Percentiles rank a stretch among this genome's conserved stretches.
Conservation (phyloP, 257 asterid genomes). For the Marsdenia floribunda region DNA sequence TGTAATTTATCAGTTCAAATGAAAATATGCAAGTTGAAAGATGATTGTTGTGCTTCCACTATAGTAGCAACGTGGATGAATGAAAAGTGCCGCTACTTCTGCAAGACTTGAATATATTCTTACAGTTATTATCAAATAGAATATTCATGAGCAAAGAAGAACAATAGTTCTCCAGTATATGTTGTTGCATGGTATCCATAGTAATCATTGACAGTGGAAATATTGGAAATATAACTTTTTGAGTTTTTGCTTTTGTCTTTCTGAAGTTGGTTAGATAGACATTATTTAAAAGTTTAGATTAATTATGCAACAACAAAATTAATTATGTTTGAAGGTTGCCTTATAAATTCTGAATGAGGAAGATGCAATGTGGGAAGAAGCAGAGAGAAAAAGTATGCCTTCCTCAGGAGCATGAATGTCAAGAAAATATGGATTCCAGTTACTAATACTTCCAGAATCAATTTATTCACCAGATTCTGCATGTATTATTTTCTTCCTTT, state of each 20-base stretch:
- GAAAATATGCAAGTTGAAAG: background rate
- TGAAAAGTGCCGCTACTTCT: background rate
- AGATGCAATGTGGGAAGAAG: background rate
- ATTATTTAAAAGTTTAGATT: background rate
- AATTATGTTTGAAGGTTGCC: background rate
- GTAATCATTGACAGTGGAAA: background rate
- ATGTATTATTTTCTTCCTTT: background rate
- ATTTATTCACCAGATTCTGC: background rate
- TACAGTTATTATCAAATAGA: background rate
- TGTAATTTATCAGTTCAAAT: background rate
- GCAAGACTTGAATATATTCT: background rate
- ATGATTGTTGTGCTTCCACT: background rate
- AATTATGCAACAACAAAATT: background rate
- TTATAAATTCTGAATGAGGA: background rate
- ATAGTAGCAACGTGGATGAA: background rate
- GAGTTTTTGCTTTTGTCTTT: background rate
- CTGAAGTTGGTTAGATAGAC: background rate
- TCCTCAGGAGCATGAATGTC: background rate
- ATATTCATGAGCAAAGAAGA: background rate
- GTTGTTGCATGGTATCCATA: too few relatives aligned
- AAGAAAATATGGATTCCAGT: background rate
- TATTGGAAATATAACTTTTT: too few relatives aligned
- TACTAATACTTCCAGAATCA: background rate
- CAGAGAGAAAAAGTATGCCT: background rate
- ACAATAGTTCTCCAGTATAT: background rate